A percentile compares a stretch with the other conserved stretches of the same genome.
These are phyloP conservation scores for Stephania japonica DNA, from an alignment of 164 flowering plant genomes.

Conservation along the genomic window DNA sequence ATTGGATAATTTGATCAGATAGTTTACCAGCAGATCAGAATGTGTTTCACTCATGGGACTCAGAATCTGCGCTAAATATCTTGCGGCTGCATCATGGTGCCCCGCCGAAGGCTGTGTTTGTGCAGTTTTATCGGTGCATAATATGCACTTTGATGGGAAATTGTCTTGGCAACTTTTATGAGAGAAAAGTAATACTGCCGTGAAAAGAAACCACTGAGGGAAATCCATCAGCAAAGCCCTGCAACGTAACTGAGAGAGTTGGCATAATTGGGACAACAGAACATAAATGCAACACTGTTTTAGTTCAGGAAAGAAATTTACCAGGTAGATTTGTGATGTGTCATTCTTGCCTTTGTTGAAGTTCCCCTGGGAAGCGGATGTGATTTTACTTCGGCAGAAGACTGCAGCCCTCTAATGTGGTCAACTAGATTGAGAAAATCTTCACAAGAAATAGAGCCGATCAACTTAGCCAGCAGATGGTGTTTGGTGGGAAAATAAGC, in stretches of 20 bases:
- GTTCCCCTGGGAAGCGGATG: conserved; percentile 16
- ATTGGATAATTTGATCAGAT: conserved; percentile 32
- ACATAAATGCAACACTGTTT: neutral
- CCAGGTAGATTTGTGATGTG: conserved; percentile 60
- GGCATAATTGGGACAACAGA: neutral
- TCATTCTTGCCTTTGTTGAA: conserved; percentile 17
- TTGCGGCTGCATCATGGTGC: conserved; percentile 41
- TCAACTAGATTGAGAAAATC: conserved; percentile 38
- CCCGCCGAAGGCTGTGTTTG: conserved; percentile 16
- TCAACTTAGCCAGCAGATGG: conserved; percentile 29
- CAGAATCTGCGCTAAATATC: conserved; percentile 63
- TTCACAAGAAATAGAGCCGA: conserved; percentile 47
- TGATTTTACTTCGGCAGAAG: conserved; percentile 14
- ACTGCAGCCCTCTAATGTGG: conserved; percentile 10
- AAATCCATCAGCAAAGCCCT: conserved; percentile 73
- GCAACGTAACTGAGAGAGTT: conserved; percentile 18
- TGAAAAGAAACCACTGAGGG: conserved; percentile 68
- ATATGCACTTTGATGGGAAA: conserved; percentile 13
- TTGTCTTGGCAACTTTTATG: conserved; percentile 18
- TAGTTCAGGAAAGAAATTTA: conserved; percentile 23
- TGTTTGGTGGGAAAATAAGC: conserved; percentile 55
- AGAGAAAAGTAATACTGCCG: conserved; percentile 47
- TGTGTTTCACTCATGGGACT: conserved; percentile 36
- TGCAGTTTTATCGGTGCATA: conserved; percentile 10
- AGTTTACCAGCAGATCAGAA: conserved; percentile 31